Conservation (phyloP, 305 asterid species). For the Salvia sclarea region DNA sequence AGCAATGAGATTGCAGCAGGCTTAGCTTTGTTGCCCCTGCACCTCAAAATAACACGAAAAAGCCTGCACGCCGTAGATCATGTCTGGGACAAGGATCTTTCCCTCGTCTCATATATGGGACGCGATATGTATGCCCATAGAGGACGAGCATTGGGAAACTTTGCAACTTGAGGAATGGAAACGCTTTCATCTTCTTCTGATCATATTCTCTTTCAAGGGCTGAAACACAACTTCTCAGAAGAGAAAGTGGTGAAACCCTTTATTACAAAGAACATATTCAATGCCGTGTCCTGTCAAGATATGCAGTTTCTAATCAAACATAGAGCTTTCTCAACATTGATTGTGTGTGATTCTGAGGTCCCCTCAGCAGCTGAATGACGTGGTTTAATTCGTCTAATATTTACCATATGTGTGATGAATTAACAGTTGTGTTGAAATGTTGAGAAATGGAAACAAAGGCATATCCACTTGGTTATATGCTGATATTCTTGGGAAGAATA, state of each 20-base stretch:
- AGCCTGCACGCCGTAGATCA: constrained; percentile 22
- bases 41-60: constrained; percentile 14
- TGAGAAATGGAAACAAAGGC: neutral
- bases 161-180: neutral
- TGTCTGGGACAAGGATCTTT: constrained; percentile 33
- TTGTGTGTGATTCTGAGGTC: constrained; percentile 25
- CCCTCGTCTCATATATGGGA: neutral
- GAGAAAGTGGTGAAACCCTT: constrained; percentile 32
- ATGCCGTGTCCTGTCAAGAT: constrained; percentile 27
- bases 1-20: neutral
- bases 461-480: neutral
- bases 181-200: neutral
- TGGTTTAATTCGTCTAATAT: neutral
- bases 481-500: neutral
- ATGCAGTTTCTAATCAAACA: constrained; percentile 21
- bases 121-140: neutral
- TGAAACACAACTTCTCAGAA: constrained; percentile 25
- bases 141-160: neutral
- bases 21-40: neutral
- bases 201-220: constrained; percentile 37
- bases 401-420: neutral
- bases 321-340: constrained; percentile 13
- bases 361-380: neutral
- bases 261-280: constrained; percentile 47
- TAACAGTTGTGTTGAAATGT: neutral